Conservation (phyloP, 2,329 filamentous ascomycete species). For the Ilyonectria destructans region DNA sequence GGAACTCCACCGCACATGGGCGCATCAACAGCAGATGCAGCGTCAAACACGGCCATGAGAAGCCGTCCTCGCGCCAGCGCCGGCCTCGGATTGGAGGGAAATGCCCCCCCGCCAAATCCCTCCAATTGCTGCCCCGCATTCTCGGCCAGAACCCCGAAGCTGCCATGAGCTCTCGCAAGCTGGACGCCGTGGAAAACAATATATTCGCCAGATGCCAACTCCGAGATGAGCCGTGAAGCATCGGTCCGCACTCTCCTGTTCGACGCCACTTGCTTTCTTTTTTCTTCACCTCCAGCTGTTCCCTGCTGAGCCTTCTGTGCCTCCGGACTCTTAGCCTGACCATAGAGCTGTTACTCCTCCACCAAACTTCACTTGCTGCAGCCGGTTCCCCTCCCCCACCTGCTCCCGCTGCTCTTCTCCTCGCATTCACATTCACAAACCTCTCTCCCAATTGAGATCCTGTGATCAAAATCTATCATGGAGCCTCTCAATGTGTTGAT, state of each 20-base stretch:
- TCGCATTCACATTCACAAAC: constrained; percentile 19
- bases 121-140: constrained; percentile 49
- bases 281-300: constrained; percentile 15
- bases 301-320: not conserved
- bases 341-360: not conserved
- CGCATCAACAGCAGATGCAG: constrained; percentile 38
- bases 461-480: constrained; percentile 56
- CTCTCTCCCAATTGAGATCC: constrained; percentile 12
- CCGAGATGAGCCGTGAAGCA: constrained; percentile 28
- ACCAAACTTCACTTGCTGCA: constrained; percentile 25
- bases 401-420: constrained; percentile 22
- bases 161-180: constrained; percentile 30
- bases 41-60: constrained; percentile 39
- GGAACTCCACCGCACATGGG: constrained; percentile 34
- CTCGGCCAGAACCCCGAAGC: constrained; percentile 47
- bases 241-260: not conserved
- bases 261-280: constrained; percentile 17
- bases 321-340: not conserved
- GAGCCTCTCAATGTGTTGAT: constrained; percentile 79
- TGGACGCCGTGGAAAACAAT: constrained; percentile 28
- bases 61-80: constrained; percentile 20
- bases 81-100: constrained; percentile 45
- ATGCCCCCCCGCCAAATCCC: constrained; percentile 43
- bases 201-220: constrained; percentile 27
- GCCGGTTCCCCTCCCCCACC: constrained; percentile 42